These are phyloP conservation scores for Pisolithus marmoratus DNA, from an alignment of 768 basidiomycete species.

Conservation along the genomic window DNA sequence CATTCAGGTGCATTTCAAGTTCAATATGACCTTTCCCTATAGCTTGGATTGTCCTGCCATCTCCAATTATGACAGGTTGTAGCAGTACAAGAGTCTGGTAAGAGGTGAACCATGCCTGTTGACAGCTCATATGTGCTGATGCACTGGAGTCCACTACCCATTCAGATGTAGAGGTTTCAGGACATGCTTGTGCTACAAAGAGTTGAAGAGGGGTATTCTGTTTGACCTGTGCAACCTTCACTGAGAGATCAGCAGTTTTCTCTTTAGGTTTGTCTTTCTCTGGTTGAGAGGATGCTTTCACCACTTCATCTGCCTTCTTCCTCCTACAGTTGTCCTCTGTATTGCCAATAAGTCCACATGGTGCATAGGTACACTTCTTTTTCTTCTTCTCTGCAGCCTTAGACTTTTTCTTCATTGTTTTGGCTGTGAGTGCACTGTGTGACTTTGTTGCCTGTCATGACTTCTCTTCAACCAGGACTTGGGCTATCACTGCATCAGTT, in stretches of 20 bases:
- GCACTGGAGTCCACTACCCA: constrained; percentile 3
- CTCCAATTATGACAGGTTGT: background rate
- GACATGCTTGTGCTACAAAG: background rate
- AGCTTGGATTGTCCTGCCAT: background rate
- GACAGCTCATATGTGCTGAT: background rate
- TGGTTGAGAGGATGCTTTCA: background rate
- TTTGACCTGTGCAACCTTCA: background rate
- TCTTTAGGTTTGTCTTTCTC: background rate
- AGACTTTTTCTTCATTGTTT: background rate
- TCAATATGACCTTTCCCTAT: background rate
- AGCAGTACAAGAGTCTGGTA: background rate
- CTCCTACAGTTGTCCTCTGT: background rate
- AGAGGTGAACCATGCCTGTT: background rate
- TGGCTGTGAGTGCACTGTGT: background rate
- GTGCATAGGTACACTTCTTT: background rate
- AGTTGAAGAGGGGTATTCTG: constrained; percentile 1
- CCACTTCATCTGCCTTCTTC: background rate
- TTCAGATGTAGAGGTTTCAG: background rate
- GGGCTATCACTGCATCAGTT: background rate
- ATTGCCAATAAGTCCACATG: background rate
- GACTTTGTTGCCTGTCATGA: background rate
- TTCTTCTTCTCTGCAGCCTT: background rate
- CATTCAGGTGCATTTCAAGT: background rate
- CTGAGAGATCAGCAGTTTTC: background rate
- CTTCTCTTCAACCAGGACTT: background rate